Base-by-base conservation (phyloP, 768 basidiomycete genomes). In the Boletus speciosus region DNA sequence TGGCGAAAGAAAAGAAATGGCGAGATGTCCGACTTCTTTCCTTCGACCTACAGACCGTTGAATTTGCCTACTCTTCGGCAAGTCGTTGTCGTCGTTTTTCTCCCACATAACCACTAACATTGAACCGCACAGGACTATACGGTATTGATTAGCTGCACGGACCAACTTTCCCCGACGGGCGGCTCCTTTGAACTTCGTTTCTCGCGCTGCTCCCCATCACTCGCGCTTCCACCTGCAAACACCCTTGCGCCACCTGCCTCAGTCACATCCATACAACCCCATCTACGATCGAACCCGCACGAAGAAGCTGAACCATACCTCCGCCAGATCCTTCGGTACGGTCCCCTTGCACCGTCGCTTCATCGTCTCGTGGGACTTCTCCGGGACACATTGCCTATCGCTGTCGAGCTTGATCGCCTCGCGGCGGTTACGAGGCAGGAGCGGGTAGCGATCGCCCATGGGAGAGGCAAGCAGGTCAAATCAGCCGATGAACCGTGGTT, bases 41-140 rank as follows among this genome's bases (percentile, higher is more conserved):
- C 5, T 96, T 96, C 68, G 92, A 96, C 69, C 73, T 96, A 15
- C 92, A 92, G 63, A 93, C 91, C 0, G 93, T 94, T n/a, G 87
- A 93, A 62, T 88, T 96, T 65, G 83, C 84, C 2, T 95, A 95
- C 66, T 81, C 86, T 10, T 72, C 72, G 49, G 88, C 83, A 66
- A 57, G 74, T 55, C 42, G 15, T 38, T 37, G 35, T 40, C 49
- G 8, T 57, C 6, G 0, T 10, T 48, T 31, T 9, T 40, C 45
- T 34, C 35, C 10, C 16, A 1, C 10, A 6, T 39, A 29, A 40
- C 9, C 9, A 15, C 31, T 56, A 21, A 60, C 32, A 4, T 27
- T 5, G 16, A 25, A 41, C 31, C 10, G 14, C 32, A 32, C 51
- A 89, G 87, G 84, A 86, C 64, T 91, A 88, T 66, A 81, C 86